Conservation (phyloP, 768 basidiomycete genomes). For the Boletus reticuloceps region DNA sequence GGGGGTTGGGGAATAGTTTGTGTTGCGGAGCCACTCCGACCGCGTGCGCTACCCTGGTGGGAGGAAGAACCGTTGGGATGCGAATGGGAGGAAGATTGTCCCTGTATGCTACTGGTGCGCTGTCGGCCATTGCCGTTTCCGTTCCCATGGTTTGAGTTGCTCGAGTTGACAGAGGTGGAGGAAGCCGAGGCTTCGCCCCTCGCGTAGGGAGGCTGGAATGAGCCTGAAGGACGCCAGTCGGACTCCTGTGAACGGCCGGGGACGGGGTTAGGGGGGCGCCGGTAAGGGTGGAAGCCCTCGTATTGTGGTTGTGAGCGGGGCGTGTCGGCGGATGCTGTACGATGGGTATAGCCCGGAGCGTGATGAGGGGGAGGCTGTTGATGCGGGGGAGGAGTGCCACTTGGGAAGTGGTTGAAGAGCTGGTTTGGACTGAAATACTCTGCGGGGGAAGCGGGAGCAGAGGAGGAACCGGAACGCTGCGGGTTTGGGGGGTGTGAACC, state of each 20-base stretch:
- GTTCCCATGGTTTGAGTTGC: constrained; percentile 33
- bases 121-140: constrained; percentile 40
- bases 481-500: constrained; percentile 32
- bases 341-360: constrained; percentile 37
- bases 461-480: constrained; percentile 41
- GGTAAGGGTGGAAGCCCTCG: constrained; percentile 79
- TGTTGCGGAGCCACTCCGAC: constrained; percentile 35
- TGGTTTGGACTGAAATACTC: constrained; percentile 63
- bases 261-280: constrained; percentile 49
- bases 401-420: constrained; percentile 66
- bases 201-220: constrained; percentile 75
- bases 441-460: constrained; percentile 37
- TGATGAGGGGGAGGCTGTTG: constrained; percentile 36
- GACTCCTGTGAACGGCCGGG: constrained; percentile 28
- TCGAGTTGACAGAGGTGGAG: constrained; percentile 73
- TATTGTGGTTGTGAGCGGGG: constrained; percentile 29
- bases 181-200: constrained; percentile 79
- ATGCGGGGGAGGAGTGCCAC: constrained; percentile 67
- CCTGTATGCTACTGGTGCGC: constrained; percentile 71
- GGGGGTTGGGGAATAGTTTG: constrained; percentile 27
- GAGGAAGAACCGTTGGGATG: constrained; percentile 31
- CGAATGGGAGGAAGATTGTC: constrained; percentile 55
- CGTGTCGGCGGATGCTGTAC: constrained; percentile 33
- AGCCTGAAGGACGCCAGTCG: constrained; percentile 50
- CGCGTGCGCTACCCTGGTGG: constrained; percentile 34